These are phyloP conservation scores for Monosporozyma yasuniensis DNA, from an alignment of 805 yeast species.

Conservation along the genomic window DNA sequence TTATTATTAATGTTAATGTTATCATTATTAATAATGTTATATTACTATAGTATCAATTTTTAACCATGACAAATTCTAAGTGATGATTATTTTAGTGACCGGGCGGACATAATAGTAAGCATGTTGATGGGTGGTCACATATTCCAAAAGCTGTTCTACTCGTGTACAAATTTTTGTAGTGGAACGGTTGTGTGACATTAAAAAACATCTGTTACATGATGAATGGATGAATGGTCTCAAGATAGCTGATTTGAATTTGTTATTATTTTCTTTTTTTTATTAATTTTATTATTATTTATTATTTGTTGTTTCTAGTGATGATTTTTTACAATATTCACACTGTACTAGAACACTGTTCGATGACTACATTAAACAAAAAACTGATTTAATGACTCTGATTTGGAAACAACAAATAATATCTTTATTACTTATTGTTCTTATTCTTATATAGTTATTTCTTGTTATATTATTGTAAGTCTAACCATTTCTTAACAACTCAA, in stretches of 20 bases:
- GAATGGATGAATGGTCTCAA: conserved; percentile 36
- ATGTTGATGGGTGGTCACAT: conserved; percentile 13
- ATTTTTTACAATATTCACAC: conserved; percentile 29
- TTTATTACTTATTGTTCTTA: neutral
- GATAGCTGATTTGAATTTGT: conserved; percentile 27
- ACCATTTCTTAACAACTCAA: no score
- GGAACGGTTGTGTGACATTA: conserved; percentile 8
- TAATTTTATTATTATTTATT: neutral
- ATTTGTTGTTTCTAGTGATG: conserved; percentile 8
- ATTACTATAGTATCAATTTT: neutral
- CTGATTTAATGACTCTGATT: conserved; percentile 36
- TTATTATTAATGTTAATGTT: neutral
- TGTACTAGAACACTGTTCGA: conserved; percentile 30
- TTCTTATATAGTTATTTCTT: neutral
- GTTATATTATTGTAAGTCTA: neutral
- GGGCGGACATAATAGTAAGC: conserved; percentile 41
- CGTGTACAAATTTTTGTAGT: conserved; percentile 32
- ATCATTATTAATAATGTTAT: neutral
- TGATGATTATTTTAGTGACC: conserved; percentile 37
- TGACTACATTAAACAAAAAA: conserved; percentile 30
- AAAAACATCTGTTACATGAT: conserved; percentile 12
- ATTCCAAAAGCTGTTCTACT: conserved; percentile 19
- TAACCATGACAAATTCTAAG: conserved; percentile 5
- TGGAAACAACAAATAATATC: neutral
- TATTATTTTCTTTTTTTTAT: neutral